Evolutionary conservation across 768 basidiomycete genomes (phyloP), one percentile per base, ranked within the genome.

Genomic region (Kwoniella dejecticola): DNA sequence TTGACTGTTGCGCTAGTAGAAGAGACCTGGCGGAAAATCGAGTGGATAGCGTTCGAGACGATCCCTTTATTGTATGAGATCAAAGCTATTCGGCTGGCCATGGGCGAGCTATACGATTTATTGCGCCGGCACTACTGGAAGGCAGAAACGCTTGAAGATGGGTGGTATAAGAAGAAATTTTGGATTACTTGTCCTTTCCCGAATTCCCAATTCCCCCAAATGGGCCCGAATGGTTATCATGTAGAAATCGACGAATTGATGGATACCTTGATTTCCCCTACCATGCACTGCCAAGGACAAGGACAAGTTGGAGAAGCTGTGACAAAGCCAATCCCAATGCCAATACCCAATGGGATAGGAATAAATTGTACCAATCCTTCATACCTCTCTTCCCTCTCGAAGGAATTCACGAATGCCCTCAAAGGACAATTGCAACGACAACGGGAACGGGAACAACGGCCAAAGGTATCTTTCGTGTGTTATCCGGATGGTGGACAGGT

Each of bases 1-100:
- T 67, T 79, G 41, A 79, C 85, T 2, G 87, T 85, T 70, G 81
- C 84, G 10, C 46, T 36, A 19, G 81, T 87, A 59, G 57, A 70
- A 4, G 78, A 40, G 8, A 57, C 80, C 1, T 91, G 89, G 88
- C 64, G 74, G 36, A 70, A 71, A 11, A 78, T 91, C 54, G 86
- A 88, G 57, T 83, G 81, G 61, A 66, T 91, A 49, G 87, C 87
- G 11, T 91, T 91, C 72, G 90, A 91, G 81, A 91, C 89, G 0
- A 79, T 91, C 3, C 88, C 90, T 0, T 80, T 90, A 2, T 71
- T 82, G 7, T 79, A 85, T 33, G 90, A 91, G 74, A 81, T 88
- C 3, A 74, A 74, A 21, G 88, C 87, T 13, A 86, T 91, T 63
- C 80, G 88, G 49, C 78, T 77, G 11, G 88, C 89, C 2, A 83